Evolutionary conservation across 2,329 filamentous ascomycete species (phyloP), one percentile per base, ranked within the genome.

Genomic region (Fusarium temperatum): DNA sequence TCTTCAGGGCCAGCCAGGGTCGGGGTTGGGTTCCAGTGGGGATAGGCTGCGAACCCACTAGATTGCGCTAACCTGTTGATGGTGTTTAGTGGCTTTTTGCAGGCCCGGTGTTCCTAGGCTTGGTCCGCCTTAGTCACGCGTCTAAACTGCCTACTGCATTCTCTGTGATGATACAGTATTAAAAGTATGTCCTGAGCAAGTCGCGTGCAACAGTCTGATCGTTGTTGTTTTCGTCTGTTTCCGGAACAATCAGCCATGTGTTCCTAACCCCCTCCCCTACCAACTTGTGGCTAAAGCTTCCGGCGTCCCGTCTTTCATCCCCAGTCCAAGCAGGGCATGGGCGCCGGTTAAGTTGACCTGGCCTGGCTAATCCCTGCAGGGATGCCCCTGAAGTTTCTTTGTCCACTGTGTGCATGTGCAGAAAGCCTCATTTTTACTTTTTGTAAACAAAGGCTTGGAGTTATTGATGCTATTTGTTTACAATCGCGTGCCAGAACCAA

Each of bases 361-460:
- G 42, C 18, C 35, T 55, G 24, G 35, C 56, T 60, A 57, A 68
- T 63, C 72, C 60, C 36, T 55, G 66, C 66, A 36, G 6, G 48
- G 47, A 59, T 56, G 51, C 59, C 71, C 72, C 72, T 74, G 63
- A 74, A 58, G 32, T 38, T 66, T 45, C 35, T 42, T 32, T 47
- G 36, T 39, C 38, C 56, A 54, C 48, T 36, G 28, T 38, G 44
- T 57, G 26, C 36, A 24, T 42, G 51, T 57, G 9, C 44, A 36
- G 30, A 38, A 62, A 68, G 72, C 72, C 63, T 74, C 72, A 48
- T 54, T 59, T 56, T 65, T 53, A 36, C 56, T 74, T 74, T 60
- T 59, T 55, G 58, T 56, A 62, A 72, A 64, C 50, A 61, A 45
- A 59, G 38, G 38, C 42, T 32, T 56, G 54, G 3, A 15, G 28